Base-by-base conservation (phyloP, 148 eudicot species). In the Rhododendron kiyosumense region DNA sequence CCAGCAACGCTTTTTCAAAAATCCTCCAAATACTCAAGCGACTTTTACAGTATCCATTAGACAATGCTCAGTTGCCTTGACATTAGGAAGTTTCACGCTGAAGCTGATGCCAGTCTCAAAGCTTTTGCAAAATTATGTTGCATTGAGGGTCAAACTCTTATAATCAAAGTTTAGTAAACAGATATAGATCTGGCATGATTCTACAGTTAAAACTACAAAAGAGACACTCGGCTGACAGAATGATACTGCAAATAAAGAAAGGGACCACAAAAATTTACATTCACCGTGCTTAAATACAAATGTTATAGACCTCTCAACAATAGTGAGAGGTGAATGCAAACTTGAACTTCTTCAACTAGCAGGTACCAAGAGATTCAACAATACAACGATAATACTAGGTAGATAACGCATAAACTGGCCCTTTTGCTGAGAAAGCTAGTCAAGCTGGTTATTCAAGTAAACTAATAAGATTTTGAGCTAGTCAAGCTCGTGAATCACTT, bases 61-160 rank as follows among this genome's bases (percentile, higher is more conserved):
- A 36, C 69, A 61, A 57, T 32, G 38, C 11, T 82, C 20, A 59
- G 65, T 32, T 28, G 48, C 51, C 84, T 18, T 36, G 12, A 63
- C 84, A 82, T 61, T n/a, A 82, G 51, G 46, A 82, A 36, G 69
- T 57, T 57, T 57, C 32, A 54, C 2, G 11, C 45, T 17, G 17
- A 49, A 46, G 41, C 46, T 81, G 48, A 81, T 0, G 26, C 48
- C 12, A 51, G 80, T 81, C 10, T 8, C 2, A n/a, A 34, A 81
- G 45, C 81, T 52, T 81, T 71, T 54, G 12, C 78, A 63, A 82
- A 52, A 49, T 81, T 74, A 71, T 71, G 45, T 80, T 11, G 74
- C 69, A 48, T 15, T 22, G 81, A 49, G 49, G 81, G 24, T 14
- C 45, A 48, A n/a, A 34, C 79, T 20, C 71, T 57, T 36, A 17